Percentiles rank a stretch among this genome's conserved stretches.
Conservation (phyloP, 192 early-diverging fungal genomes). For the Nowakowskiella sp. region DNA sequence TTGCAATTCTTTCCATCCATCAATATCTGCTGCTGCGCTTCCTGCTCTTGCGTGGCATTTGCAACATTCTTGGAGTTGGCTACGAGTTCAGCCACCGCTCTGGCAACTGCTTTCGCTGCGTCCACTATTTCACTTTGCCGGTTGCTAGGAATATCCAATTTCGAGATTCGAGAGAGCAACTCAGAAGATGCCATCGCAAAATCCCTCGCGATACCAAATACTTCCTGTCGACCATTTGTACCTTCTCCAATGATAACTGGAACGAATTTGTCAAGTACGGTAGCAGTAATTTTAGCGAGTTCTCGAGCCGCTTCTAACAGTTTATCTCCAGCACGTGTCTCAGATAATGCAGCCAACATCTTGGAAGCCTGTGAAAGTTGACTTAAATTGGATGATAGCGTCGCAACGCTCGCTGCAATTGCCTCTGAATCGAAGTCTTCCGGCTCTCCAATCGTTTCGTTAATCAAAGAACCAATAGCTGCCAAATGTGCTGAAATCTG, state of each 20-base stretch:
- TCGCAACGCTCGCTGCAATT: slow-evolving; percentile 30
- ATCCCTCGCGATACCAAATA: slow-evolving; percentile 22
- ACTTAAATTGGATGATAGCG: slow-evolving; percentile 35
- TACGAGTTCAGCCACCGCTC: slow-evolving; percentile 31
- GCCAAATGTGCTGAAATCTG: slow-evolving; percentile 38
- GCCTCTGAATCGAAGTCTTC: slow-evolving; percentile 51
- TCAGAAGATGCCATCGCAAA: slow-evolving; percentile 25
- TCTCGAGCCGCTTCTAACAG: slow-evolving; percentile 27
- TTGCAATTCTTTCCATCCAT: slow-evolving; percentile 24
- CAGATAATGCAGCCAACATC: slow-evolving; percentile 25
- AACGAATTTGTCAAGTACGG: slow-evolving; percentile 31
- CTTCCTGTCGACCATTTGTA: slow-evolving; percentile 15
- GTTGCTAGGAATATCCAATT: slow-evolving; percentile 36
- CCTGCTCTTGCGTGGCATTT: slow-evolving; percentile 19
- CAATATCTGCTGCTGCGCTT: slow-evolving; percentile 25
- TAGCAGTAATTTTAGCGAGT: slow-evolving; percentile 20
- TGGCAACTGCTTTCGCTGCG: slow-evolving; percentile 30
- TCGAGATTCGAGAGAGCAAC: slow-evolving; percentile 32
- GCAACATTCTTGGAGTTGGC: slow-evolving; percentile 20
- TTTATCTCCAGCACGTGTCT: slow-evolving; percentile 31
- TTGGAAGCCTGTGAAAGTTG: slow-evolving; percentile 51
- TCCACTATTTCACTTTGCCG: slow-evolving; percentile 36
- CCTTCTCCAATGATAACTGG: slow-evolving; percentile 29
- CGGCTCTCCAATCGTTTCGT: slow-evolving; percentile 29
- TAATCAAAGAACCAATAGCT: slow-evolving; percentile 37